Evolutionary conservation across 805 yeast genomes (phyloP), one percentile per base, ranked within the genome.

Genomic region (Pichia kluyveri): DNA sequence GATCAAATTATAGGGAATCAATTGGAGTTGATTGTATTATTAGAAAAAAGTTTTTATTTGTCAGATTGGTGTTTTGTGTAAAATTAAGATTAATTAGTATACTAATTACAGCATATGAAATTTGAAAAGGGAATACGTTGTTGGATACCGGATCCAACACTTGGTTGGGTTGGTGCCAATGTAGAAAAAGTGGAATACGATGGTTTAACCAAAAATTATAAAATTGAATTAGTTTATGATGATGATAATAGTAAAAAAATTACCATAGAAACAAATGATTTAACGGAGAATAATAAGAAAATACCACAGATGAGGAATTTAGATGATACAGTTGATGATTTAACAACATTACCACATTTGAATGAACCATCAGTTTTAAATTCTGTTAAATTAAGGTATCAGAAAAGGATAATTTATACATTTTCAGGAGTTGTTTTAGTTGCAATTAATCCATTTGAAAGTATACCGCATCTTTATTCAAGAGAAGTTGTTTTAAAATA

Each of bases 331-430:
- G 87, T 95, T n/a, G 96, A 91, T 63, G 99, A 93, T 68, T 76
- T 91, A 59, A 93, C 98, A 1, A 82, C 88, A 47, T 74, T 91
- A 48, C 88, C 97, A 1, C 90, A 91, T 63, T 72, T 93, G 57
- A 91, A 91, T 66, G 99, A 91, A 65, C 97, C 99, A 1, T 95
- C 97, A 1, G 97, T 91, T 42, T 75, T 91, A 55, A 95, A 90
- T 60, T 96, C 98, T n/a, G 90, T 91, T 62, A 83, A 80, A 59
- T 79, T 85, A 52, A 79, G 99, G 55, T 91, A 93, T 62, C 73
- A 87, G 36, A 96, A 87, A 61, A 76, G 89, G 58, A 85, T 82
- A 62, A 91, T 91, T 50, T 91, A 91, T 66, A 91, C 99, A 4
- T 93, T 91, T 65, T 86, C 96, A 1, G 99, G 99, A 62, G 90